Evolutionary conservation across 2,329 filamentous ascomycete species (phyloP).

Genomic region (Leptoxyphium fumago): DNA sequence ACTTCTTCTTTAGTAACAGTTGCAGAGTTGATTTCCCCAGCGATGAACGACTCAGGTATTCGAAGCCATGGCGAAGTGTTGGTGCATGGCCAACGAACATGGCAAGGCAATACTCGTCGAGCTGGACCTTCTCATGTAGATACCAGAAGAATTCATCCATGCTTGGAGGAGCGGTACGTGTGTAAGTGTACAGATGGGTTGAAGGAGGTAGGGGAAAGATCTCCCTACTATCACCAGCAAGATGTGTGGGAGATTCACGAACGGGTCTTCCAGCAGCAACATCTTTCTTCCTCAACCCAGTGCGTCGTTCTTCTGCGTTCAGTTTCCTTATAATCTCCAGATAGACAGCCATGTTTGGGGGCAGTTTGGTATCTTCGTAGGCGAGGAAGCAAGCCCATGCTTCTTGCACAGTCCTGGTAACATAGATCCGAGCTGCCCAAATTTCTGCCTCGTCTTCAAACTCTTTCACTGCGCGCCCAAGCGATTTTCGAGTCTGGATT

Average conservation of each 20-base stretch:
- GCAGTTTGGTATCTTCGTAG: slow-evolving; percentile 31
- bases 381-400: slow-evolving; percentile 51
- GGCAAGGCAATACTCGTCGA: slow-evolving; percentile 36
- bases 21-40: not conserved
- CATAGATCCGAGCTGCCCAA: slow-evolving; percentile 44
- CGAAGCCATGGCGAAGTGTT: slow-evolving; percentile 32
- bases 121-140: slow-evolving; percentile 39
- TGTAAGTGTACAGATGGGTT: slow-evolving; percentile 50
- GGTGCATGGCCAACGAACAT: slow-evolving; percentile 42
- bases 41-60: slow-evolving; percentile 30
- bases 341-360: slow-evolving; percentile 31
- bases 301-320: slow-evolving; percentile 19
- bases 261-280: not conserved
- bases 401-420: slow-evolving; percentile 46
- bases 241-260: slow-evolving; percentile 8
- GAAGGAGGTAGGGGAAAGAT: slow-evolving; percentile 41
- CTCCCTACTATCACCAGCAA: slow-evolving; percentile 45
- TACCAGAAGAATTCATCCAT: slow-evolving; percentile 42
- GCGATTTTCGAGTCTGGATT: slow-evolving; percentile 38
- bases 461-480: not conserved
- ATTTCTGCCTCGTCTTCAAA: slow-evolving; percentile 13
- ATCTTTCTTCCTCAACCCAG: not conserved
- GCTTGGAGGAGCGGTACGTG: slow-evolving; percentile 45
- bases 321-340: slow-evolving; percentile 45
- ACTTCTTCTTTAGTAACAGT: too few relatives aligned